Base-by-base conservation (phyloP, 768 basidiomycete species). In the Cubamyces sp. region DNA sequence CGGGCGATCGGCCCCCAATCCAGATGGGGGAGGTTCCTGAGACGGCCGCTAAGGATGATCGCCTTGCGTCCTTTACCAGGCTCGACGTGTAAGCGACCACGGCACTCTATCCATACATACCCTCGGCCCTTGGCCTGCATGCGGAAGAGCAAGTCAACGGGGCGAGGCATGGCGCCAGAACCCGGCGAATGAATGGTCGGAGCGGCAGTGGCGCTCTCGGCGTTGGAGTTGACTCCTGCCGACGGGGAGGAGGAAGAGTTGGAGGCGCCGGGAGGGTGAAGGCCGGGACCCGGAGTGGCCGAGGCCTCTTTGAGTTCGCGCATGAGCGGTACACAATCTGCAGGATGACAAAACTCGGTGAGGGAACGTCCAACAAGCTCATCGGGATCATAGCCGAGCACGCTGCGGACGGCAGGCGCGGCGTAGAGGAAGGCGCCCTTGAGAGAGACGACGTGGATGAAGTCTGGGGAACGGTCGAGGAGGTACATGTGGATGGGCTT, bases 51-150 rank as follows among this genome's bases (percentile, higher is more conserved):
- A n/a, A 99, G 80, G 39, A 99, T 86, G 70, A 99, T 94, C 1
- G 94, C 93, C 75, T 98, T 97, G 40, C 94, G 80, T 0, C 94
- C 94, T 71, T 98, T 98, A 1, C 94, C 94, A 0, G 94, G 89
- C 77, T 99, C 96, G 58, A 92, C 84, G 69, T 96, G 90, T 42
- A 98, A 80, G 30, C 92, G 81, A 1, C 96, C 96, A n/a, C 88
- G 81, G 52, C 87, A 90, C 72, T 97, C 94, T 16, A 98, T 79
- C 96, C 96, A 99, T 19, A 94, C 82, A 74, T 90, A 95, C 1
- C 68, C 68, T 1, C 79, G 84, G 48, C 74, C 67, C 72, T 91
- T 93, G 7, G 88, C 84, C 30, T 82, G 80, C 8, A 92, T 91
- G 3, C 96, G 82, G 78, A 94, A 98, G 40, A 98, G 83, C 14